phyloP scores from a whole-genome alignment of 2,329 filamentous ascomycete genomes.

The Dothistroma pini region DNA sequence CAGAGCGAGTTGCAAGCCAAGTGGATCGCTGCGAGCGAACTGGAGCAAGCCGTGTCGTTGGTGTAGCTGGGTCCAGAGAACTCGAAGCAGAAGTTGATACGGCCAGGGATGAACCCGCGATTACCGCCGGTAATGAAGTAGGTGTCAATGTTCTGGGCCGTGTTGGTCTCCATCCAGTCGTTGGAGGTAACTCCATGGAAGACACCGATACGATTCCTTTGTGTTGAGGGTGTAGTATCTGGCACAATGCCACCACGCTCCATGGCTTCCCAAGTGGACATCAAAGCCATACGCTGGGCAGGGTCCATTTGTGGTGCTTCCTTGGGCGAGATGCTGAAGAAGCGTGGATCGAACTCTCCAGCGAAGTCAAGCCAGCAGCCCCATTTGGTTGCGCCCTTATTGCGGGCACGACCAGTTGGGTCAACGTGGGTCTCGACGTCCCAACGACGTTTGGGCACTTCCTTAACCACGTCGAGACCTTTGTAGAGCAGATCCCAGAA shows the following conservation, averaged over 20 bases:
- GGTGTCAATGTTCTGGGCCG: slow-evolving; percentile 5
- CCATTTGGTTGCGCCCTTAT: slow-evolving; percentile 26
- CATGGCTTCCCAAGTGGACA: slow-evolving; percentile 30
- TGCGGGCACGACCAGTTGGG: slow-evolving; percentile 33
- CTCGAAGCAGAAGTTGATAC: slow-evolving; percentile 9
- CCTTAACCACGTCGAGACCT: slow-evolving; percentile 17
- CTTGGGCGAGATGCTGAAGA: slow-evolving; percentile 40
- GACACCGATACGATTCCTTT: slow-evolving; percentile 30
- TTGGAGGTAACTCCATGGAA: slow-evolving; percentile 35
- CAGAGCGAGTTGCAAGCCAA: slow-evolving; percentile 8
- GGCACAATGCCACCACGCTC: slow-evolving; percentile 28
- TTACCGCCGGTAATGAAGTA: slow-evolving; percentile 12
- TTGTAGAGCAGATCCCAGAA: slow-evolving; percentile 26
- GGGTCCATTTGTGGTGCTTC: slow-evolving; percentile 28
- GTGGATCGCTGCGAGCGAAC: slow-evolving; percentile 8
- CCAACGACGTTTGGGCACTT: slow-evolving; percentile 28
- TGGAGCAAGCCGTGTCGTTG: slow-evolving; percentile 14
- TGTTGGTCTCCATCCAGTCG: slow-evolving; percentile 26
- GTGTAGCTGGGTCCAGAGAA: slow-evolving; percentile 12
- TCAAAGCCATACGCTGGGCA: slow-evolving; percentile 23
- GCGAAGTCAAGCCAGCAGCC: slow-evolving; percentile 40
- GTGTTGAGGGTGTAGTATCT: slow-evolving; percentile 30
- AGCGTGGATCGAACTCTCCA: slow-evolving; percentile 38
- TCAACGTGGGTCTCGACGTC: slow-evolving; percentile 40
- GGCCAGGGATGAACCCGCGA: slow-evolving; percentile 10